Evolutionary conservation across 2,329 filamentous ascomycete species (phyloP).

Genomic region (Sphaerulina populicola): DNA sequence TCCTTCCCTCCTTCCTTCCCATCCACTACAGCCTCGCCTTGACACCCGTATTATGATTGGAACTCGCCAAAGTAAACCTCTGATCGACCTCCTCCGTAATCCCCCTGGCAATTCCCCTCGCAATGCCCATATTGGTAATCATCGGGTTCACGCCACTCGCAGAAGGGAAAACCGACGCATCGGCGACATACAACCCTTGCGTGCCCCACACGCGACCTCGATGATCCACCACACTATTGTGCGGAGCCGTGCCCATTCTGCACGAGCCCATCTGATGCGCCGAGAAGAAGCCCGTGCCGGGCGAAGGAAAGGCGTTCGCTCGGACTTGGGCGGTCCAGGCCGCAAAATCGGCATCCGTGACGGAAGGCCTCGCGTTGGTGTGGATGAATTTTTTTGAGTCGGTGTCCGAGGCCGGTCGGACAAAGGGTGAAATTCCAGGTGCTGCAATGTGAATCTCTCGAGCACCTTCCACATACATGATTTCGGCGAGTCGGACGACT

Average conservation of each 20-base stretch:
- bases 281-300: conserved; percentile 51
- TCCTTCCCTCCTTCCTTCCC: not conserved
- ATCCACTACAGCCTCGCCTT: conserved; percentile 5
- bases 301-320: conserved; percentile 43
- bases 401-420: conserved; percentile 33
- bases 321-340: conserved; percentile 51
- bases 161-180: conserved; percentile 67
- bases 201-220: conserved; percentile 53
- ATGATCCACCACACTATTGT: conserved; percentile 39
- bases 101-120: conserved; percentile 55
- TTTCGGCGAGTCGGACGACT: conserved; percentile 61
- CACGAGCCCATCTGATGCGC: conserved; percentile 77
- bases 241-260: conserved; percentile 53
- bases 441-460: conserved; percentile 65
- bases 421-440: conserved; percentile 56
- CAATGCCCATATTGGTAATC: conserved; percentile 65
- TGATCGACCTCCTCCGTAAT: conserved; percentile 33
- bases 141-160: conserved; percentile 76
- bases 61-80: conserved; percentile 1
- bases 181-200: conserved; percentile 59
- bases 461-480: conserved; percentile 70
- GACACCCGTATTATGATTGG: not conserved
- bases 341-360: conserved; percentile 53
- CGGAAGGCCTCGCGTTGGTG: conserved; percentile 24
- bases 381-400: conserved; percentile 17